Evolutionary conservation across 345 rosid genomes (phyloP), one percentile per base, ranked within the genome.

Genomic region (Nasturtium officinale): DNA sequence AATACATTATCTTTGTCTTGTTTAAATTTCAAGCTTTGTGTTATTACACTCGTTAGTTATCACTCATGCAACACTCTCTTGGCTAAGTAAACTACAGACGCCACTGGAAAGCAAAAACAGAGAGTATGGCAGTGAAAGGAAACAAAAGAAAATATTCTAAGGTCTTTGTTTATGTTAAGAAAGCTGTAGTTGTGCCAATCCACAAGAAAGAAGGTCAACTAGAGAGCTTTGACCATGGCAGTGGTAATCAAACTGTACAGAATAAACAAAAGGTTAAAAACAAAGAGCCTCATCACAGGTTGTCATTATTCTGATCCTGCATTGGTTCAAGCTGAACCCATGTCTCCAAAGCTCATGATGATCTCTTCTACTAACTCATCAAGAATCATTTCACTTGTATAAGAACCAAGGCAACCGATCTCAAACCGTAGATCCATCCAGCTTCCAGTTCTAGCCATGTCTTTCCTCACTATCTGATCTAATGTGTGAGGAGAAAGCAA

Each of bases 351-450:
- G 80, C 82, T 83, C 23, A 48, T 59, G 69, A 82, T 65, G 48
- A 78, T 80, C 53, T 88, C 95, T 42, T 85, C 87, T 43, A 91
- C 66, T 77, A 94, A 66, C 50, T 86, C 96, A 55, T 84, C 82
- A 7, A 94, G 82, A 65, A 94, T 88, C 67, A 71, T 75, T 69
- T 89, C 89, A 63, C 85, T 78, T 46, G 86, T 79, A 43, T 83
- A 79, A 43, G 79, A 7, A 32, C 83, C 79, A 54, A 89, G 75
- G 29, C 77, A 69, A 72, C 85, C 89, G 1, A 77, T 50, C 16
- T 88, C 91, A 43, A 46, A 73, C 28, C 79, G 80, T 53, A 86
- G 87, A 82, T 88, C 88, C 96, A 91, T 88, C 98, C 97, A 94
- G 16, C 82, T 74, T 70, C 89, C 86, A 18, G 70, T 64, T 73